These are phyloP conservation scores for Mortierella sp. DNA, from an alignment of 371 early-diverging fungal genomes.

Conservation along the genomic window DNA sequence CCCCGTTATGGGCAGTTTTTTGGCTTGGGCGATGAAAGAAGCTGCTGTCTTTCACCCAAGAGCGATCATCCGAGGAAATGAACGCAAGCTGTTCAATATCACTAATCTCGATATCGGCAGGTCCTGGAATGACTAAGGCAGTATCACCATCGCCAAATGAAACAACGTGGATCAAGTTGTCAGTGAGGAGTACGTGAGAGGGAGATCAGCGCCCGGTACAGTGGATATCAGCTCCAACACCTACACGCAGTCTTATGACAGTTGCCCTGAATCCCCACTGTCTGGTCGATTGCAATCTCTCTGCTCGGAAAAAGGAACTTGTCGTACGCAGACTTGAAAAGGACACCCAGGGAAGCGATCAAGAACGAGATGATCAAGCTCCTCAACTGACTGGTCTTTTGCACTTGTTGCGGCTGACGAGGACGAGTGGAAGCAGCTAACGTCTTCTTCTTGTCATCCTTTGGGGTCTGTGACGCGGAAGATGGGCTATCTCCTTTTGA, in stretches of 20 bases:
- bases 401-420: not conserved
- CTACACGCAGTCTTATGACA: slow-evolving; percentile 44
- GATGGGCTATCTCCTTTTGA: slow-evolving; percentile 5
- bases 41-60: slow-evolving; percentile 38
- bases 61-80: slow-evolving; percentile 48
- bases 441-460: slow-evolving; percentile 23
- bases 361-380: slow-evolving; percentile 28
- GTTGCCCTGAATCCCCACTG: slow-evolving; percentile 36
- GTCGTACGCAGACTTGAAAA: slow-evolving; percentile 31
- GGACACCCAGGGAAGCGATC: slow-evolving; percentile 27
- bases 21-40: slow-evolving; percentile 50
- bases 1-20: slow-evolving; percentile 39
- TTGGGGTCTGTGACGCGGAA: not conserved
- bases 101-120: slow-evolving; percentile 41
- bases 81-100: slow-evolving; percentile 38
- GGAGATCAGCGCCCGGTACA: not conserved
- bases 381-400: slow-evolving; percentile 7
- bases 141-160: not conserved
- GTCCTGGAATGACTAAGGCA: slow-evolving; percentile 38
- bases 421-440: not conserved
- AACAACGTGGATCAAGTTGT: not conserved
- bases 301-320: slow-evolving; percentile 26
- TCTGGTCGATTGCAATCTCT: slow-evolving; percentile 34
- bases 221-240: not conserved
- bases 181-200: too few relatives aligned